Evolutionary conservation across 2,329 filamentous ascomycete genomes (phyloP).

Genomic region (Cladosporium velox): DNA sequence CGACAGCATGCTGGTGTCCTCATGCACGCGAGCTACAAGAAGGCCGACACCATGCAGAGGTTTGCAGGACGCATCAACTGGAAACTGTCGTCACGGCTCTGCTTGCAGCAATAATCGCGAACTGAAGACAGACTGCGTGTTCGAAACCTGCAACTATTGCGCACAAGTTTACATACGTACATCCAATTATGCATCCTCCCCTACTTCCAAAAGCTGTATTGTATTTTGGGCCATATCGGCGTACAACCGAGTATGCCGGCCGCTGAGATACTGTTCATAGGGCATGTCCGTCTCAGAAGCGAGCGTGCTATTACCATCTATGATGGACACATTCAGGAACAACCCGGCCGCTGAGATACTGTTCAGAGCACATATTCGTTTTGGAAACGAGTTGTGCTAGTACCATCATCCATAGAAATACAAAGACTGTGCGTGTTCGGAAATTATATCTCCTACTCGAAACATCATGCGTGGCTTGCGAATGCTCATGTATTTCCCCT

Average conservation of each 20-base stretch:
- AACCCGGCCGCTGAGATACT: not conserved
- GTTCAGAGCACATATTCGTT: not conserved
- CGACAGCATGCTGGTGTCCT: not conserved
- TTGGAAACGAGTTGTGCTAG: not conserved
- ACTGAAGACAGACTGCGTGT: not conserved
- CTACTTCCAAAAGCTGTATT: not conserved
- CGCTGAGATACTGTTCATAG: no score
- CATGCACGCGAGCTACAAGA: not conserved
- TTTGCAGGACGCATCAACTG: not conserved
- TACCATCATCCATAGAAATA: not conserved
- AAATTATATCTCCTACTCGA: not conserved
- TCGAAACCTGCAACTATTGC: not conserved
- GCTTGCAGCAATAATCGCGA: not conserved
- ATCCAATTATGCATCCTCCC: not conserved
- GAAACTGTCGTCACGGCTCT: not conserved
- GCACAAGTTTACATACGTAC: not conserved
- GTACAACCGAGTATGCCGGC: not conserved
- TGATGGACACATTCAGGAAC: no score
- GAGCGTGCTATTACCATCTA: not conserved
- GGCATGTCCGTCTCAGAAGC: not conserved
- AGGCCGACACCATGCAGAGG: not conserved
- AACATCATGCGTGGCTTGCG: not conserved
- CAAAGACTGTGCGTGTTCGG: not conserved
- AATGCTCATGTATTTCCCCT: not conserved
- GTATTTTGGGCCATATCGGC: not conserved